Percentiles rank a stretch among this genome's conserved stretches.
These are phyloP conservation scores for Starmerella sirachaensis DNA, from an alignment of 805 yeast genomes.

Conservation along the genomic window DNA sequence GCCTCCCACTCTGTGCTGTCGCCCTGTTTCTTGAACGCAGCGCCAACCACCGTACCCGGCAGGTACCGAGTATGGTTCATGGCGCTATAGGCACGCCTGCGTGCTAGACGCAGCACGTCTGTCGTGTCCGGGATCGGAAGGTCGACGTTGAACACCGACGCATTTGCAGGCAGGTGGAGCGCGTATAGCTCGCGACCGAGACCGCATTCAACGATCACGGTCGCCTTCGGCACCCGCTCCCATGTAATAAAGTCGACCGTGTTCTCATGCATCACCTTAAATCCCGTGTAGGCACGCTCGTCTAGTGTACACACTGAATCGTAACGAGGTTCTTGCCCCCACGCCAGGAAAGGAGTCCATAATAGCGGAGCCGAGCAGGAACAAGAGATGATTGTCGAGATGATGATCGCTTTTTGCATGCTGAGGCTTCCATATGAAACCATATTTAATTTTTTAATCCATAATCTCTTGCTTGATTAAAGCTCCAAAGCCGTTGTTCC, in stretches of 20 bases:
- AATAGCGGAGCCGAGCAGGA: too few species aligned
- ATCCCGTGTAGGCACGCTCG: conserved; percentile 11
- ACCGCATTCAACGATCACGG: conserved; percentile 6
- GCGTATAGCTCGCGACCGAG: conserved; percentile 4
- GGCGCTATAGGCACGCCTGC: conserved; percentile 2
- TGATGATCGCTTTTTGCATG: too few species aligned
- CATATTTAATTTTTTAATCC: too few species aligned
- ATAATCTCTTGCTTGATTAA: too few species aligned
- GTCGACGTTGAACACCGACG: conserved; percentile 6
- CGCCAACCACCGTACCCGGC: conserved; percentile 14
- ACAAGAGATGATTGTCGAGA: too few species aligned
- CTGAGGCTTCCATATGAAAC: too few species aligned
- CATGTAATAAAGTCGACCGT: neutral
- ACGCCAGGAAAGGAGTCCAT: too few species aligned
- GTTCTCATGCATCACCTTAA: conserved; percentile 9
- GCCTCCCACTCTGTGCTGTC: conserved; percentile 4
- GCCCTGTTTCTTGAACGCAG: neutral
- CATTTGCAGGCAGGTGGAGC: conserved; percentile 1
- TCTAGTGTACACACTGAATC: conserved; percentile 8
- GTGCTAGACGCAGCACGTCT: conserved; percentile 1
- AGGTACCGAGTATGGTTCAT: conserved; percentile 2
- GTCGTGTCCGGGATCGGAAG: neutral
- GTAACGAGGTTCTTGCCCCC: neutral
- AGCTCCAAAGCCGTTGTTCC: too few species aligned
- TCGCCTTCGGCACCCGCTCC: neutral